These are phyloP conservation scores for Penicillium olsonii DNA, from an alignment of 2,329 filamentous ascomycete species.

Conservation along the genomic window DNA sequence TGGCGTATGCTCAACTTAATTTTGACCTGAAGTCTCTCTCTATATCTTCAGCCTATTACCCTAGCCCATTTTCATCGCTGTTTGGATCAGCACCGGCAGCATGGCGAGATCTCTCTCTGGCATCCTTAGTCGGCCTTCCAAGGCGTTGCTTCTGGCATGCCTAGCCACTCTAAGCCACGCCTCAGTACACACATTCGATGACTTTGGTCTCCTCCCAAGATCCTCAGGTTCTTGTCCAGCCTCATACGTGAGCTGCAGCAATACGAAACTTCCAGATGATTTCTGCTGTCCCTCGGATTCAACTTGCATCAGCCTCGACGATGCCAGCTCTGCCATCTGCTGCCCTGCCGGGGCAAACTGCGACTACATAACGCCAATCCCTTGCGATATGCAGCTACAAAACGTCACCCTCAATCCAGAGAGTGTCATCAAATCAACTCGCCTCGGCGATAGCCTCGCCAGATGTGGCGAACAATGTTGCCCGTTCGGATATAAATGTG, in stretches of 20 bases:
- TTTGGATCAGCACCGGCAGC: not conserved
- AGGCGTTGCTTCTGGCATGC: constrained; percentile 27
- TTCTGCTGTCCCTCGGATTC: constrained; percentile 48
- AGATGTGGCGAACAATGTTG: constrained; percentile 48
- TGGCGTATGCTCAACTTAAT: constrained; percentile 3
- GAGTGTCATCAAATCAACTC: constrained; percentile 45
- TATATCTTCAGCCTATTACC: not conserved
- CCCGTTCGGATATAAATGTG: constrained; percentile 50
- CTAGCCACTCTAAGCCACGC: constrained; percentile 19
- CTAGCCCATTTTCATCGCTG: not conserved
- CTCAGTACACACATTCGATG: constrained; percentile 21
- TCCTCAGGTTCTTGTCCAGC: constrained; percentile 32
- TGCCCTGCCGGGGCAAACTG: constrained; percentile 48
- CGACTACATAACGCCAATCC: constrained; percentile 43
- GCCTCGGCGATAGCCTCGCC: constrained; percentile 41
- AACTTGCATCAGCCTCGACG: constrained; percentile 46
- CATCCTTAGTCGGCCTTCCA: constrained; percentile 9
- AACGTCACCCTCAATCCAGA: constrained; percentile 41
- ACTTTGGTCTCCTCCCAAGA: constrained; percentile 21
- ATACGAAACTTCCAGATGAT: constrained; percentile 38
- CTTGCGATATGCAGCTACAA: constrained; percentile 46
- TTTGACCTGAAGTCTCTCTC: not conserved
- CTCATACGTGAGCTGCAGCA: constrained; percentile 39
- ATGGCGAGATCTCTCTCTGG: constrained; percentile 20
- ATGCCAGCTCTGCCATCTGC: constrained; percentile 46